Evolutionary conservation across 805 yeast genomes (phyloP), one percentile per base, ranked within the genome.

Genomic region (Nakazawaea molendinolei): DNA sequence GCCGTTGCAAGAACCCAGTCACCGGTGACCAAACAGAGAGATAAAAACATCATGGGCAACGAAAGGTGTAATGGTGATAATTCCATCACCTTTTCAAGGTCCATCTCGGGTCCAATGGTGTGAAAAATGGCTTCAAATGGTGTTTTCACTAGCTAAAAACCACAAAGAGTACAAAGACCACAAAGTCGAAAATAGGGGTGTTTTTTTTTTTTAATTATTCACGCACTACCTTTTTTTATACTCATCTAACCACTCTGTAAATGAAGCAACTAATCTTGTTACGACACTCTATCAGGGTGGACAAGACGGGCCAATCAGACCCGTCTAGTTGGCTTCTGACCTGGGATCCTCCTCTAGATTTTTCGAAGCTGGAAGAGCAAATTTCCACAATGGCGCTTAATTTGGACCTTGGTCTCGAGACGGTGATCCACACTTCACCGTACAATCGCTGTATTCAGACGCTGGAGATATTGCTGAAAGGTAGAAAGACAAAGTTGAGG

Each of bases 381-480:
- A 45, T 58, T 46, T 5, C 12, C 8, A 21, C 17, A 14, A 5
- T 28, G 14, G 8, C 21, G 8, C 4, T 13, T 54, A 47, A 4
- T 39, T 28, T n/a, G 55, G 48, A 28, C 50, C 49, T 29, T 37
- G 53, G 9, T 43, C 50, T 8, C 16, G 30, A 31, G 14, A 33
- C 45, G 23, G 35, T 58, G 3, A 45, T 56, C 18, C 71, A 66
- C 43, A 53, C 63, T 5, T 65, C 71, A 2, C 72, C 72, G 0
- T 67, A 66, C 39, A 55, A 65, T 28, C 43, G 71, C 41, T 67
- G 72, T 43, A 47, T 66, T 5, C 69, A 67, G 44, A 67, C 71
- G 0, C 51, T 60, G 7, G 64, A 58, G 37, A 25, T 57, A 23
- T 32, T 60, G 17, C 10, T 17, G 18, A 10, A 36, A 4, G 15